These are phyloP conservation scores for Nepenthes gracilis DNA, from an alignment of 148 eudicot species.

Conservation along the genomic window DNA sequence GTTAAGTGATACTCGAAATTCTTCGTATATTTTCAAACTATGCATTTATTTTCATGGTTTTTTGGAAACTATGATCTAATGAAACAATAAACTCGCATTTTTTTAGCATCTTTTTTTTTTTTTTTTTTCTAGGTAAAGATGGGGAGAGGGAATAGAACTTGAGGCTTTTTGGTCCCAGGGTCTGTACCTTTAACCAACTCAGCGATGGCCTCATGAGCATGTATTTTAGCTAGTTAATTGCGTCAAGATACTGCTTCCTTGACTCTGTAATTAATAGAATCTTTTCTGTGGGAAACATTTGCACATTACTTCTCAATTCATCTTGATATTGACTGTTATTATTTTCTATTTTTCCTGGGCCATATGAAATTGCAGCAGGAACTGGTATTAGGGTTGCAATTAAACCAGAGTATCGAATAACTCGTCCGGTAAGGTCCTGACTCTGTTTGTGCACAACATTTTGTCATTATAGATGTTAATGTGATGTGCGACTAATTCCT, in stretches of 20 bases:
- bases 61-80: too few species aligned
- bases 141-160: too few species aligned
- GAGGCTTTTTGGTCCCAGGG: too few species aligned
- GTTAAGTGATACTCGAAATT: too few species aligned
- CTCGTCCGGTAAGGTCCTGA: slow-evolving; percentile 67
- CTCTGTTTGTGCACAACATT: neutral
- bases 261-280: neutral
- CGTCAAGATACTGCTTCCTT: neutral
- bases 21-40: too few species aligned
- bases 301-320: neutral
- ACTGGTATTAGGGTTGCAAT: slow-evolving; percentile 72
- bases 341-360: too few species aligned
- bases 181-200: too few species aligned
- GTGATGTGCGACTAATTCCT: too few species aligned
- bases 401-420: slow-evolving; percentile 69
- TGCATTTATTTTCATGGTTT: too few species aligned
- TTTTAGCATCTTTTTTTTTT: too few species aligned
- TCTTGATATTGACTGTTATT: neutral
- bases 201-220: neutral
- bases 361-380: slow-evolving; percentile 38
- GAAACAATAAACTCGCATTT: too few species aligned
- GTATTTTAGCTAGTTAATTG: neutral
- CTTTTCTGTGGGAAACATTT: neutral
- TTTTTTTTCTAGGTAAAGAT: too few species aligned
- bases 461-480: neutral